Percentiles rank a stretch among this genome's conserved stretches.
These are phyloP conservation scores for Boletus calvinii DNA, from an alignment of 1,284 basidiomycete genomes.

Conservation along the genomic window DNA sequence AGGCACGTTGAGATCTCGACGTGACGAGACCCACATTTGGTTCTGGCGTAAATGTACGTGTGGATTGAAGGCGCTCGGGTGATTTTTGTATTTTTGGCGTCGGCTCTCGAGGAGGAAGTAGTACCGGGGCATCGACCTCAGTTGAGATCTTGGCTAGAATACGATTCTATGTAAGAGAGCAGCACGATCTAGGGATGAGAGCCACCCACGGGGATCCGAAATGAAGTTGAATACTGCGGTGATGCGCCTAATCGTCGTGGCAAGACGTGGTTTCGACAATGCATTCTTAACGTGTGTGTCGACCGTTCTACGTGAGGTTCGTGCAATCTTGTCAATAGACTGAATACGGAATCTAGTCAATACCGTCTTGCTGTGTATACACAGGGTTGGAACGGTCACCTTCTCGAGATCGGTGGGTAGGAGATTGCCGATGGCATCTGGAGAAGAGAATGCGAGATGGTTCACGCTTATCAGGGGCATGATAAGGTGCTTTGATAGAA, in stretches of 20 bases:
- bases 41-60: constrained; percentile 8
- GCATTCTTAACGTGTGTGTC: constrained; percentile 71
- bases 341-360: constrained; percentile 30
- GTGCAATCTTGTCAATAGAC: constrained; percentile 67
- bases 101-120: constrained; percentile 27
- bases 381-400: constrained; percentile 38
- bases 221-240: constrained; percentile 67
- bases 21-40: constrained; percentile 19
- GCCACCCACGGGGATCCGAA: constrained; percentile 57
- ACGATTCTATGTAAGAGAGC: constrained; percentile 13
- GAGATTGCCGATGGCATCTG: constrained; percentile 54
- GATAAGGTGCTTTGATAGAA: constrained; percentile 73
- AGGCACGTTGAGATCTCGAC: constrained; percentile 6
- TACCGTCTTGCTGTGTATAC: neutral
- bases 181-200: neutral
- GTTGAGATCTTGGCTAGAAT: constrained; percentile 44
- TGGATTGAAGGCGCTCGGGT: constrained; percentile 9
- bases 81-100: constrained; percentile 17
- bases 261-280: constrained; percentile 61
- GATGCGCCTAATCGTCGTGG: constrained; percentile 64
- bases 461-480: constrained; percentile 68
- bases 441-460: constrained; percentile 62
- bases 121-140: constrained; percentile 39
- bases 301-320: constrained; percentile 61
- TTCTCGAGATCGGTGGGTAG: constrained; percentile 62